These are phyloP conservation scores for Coemansia reversa DNA, from an alignment of 192 early-diverging fungal genomes.

Conservation along the genomic window DNA sequence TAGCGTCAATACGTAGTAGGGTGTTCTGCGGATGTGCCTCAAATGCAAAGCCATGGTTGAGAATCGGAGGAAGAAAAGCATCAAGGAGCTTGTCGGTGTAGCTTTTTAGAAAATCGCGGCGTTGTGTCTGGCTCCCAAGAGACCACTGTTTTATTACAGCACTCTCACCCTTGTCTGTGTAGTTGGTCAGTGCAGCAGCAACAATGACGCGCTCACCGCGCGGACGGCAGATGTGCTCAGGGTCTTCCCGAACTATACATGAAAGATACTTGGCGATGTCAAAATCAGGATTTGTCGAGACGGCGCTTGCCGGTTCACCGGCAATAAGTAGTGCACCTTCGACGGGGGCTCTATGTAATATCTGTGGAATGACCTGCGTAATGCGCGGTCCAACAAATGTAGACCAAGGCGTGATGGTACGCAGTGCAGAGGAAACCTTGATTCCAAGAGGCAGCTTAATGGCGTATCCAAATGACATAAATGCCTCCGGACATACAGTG, in stretches of 20 bases:
- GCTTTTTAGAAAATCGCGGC: constrained; percentile 46
- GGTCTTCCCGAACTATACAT: constrained; percentile 58
- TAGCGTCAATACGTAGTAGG: constrained; percentile 56
- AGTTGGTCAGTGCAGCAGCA: constrained; percentile 59
- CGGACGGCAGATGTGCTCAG: constrained; percentile 41
- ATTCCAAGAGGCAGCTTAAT: constrained; percentile 65
- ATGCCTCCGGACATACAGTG: constrained; percentile 51
- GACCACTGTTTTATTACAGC: constrained; percentile 51
- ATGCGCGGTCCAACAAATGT: constrained; percentile 60
- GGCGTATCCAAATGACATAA: constrained; percentile 26
- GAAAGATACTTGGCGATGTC: constrained; percentile 66
- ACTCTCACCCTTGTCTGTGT: constrained; percentile 39
- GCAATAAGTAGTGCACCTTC: constrained; percentile 51
- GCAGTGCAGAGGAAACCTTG: constrained; percentile 63
- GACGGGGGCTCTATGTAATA: constrained; percentile 33
- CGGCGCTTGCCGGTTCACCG: constrained; percentile 58
- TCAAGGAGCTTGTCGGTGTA: constrained; percentile 55
- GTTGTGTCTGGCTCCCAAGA: constrained; percentile 49
- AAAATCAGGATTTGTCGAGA: constrained; percentile 53
- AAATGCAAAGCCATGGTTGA: constrained; percentile 65
- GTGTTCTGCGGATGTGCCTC: constrained; percentile 68
- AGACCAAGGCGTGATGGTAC: constrained; percentile 66
- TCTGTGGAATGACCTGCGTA: constrained; percentile 49
- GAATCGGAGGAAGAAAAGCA: constrained; percentile 61
- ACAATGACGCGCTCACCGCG: constrained; percentile 54